These are phyloP conservation scores for Thelonectria discophora DNA, from an alignment of 2,329 filamentous ascomycete species.

Conservation along the genomic window DNA sequence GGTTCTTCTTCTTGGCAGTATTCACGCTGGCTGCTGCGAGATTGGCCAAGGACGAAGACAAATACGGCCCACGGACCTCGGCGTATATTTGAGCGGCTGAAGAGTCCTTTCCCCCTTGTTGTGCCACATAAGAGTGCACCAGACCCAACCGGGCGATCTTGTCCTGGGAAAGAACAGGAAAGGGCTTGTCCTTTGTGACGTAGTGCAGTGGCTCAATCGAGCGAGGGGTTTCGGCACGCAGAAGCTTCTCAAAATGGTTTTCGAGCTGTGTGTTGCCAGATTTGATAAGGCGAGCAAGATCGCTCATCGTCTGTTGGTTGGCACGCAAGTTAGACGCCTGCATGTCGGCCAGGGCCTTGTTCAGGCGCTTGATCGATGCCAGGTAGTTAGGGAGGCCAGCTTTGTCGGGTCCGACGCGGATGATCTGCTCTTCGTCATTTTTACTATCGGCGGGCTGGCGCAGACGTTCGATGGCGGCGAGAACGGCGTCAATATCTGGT, in stretches of 20 bases:
- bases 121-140: conserved; percentile 79
- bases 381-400: conserved; percentile 86
- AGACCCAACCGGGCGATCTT: conserved; percentile 78
- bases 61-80: conserved; percentile 85
- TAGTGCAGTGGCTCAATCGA: conserved; percentile 90
- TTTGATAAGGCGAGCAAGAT: conserved; percentile 80
- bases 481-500: conserved; percentile 83
- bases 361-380: conserved; percentile 87
- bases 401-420: conserved; percentile 85
- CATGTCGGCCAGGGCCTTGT: conserved; percentile 84
- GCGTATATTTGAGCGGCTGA: conserved; percentile 84
- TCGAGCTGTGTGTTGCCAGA: conserved; percentile 85
- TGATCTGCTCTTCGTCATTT: conserved; percentile 89
- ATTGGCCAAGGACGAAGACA: conserved; percentile 84
- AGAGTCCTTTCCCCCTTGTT: conserved; percentile 65
- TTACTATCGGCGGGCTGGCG: conserved; percentile 93
- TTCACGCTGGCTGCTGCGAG: conserved; percentile 87
- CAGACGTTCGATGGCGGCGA: conserved; percentile 86
- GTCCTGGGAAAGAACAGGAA: conserved; percentile 81
- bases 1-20: conserved; percentile 81
- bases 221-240: conserved; percentile 78
- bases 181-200: conserved; percentile 87
- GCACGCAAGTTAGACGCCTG: conserved; percentile 89
- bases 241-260: conserved; percentile 79
- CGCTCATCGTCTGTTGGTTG: conserved; percentile 87